Base-by-base conservation (phyloP, 2,329 filamentous ascomycete species). In the Trichophaea hybrida region DNA sequence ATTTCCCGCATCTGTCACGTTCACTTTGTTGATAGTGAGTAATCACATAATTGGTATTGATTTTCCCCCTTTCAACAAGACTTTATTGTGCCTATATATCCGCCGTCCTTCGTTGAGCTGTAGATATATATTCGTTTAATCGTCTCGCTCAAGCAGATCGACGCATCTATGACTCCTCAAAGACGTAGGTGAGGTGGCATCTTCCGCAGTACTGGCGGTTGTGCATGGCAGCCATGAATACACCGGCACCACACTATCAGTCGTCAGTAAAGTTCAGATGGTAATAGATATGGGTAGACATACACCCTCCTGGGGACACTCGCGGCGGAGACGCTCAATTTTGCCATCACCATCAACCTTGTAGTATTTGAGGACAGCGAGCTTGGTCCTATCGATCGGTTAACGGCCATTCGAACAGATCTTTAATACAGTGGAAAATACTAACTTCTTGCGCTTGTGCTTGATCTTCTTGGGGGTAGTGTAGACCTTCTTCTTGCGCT, bases 401-500 rank as follows among this genome's bases (percentile, higher is more conserved):
- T 51, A 51, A 4, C 24, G 34, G 13, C 43, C 50, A n/a, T 12
- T 24, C 24, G 24, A 15, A 15, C 40, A n/a, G 7, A n/a, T 2
- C n/a, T 7, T 24, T 32, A 12, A 51, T 24, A 24, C 15, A 12
- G 6, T 24, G 13, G 48, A 32, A 53, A 13, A 13, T 33, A 46
- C 63, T 60, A 44, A 66, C 64, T 98, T 98, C 89, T 97, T 98
- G 82, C 89, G 86, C 90, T 98, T 98, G 86, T 98, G 93, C 93
- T 98, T 98, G 86, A 98, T 98, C 89, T 98, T 98, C 90, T 98
- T 98, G 77, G 93, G 93, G 73, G 93, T 98, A 76, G 88, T 97
- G 87, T 98, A 98, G 71, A 98, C 93, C 90, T 98, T 98, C 89
- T 95, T 95, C 88, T 98, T 98, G 78, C 94, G 85, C 88, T 97